Evolutionary conservation across 148 eudicot species (phyloP).

Genomic region (Diospyros lotus): DNA sequence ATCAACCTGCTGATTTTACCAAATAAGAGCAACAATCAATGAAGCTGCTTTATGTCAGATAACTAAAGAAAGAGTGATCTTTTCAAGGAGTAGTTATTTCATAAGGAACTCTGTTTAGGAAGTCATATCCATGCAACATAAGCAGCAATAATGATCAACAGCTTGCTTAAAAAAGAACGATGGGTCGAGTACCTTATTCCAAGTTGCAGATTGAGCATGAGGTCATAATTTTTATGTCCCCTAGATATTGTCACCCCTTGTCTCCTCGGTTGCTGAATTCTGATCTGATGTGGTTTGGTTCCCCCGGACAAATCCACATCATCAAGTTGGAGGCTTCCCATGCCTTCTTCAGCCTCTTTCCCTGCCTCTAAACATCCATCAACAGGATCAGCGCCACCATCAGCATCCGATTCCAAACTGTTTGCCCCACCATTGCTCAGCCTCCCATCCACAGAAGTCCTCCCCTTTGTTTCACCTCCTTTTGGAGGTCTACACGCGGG

Average conservation of each 20-base stretch:
- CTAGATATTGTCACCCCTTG: slow-evolving; percentile 69
- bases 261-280: slow-evolving; percentile 35
- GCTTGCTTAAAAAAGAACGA: background rate
- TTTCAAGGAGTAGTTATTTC: no score
- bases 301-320: slow-evolving; percentile 11
- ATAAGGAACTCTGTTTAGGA: no score
- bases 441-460: slow-evolving; percentile 46
- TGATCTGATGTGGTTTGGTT: slow-evolving; percentile 9
- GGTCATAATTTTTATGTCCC: slow-evolving; percentile 86
- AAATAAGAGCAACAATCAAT: slow-evolving; percentile 4
- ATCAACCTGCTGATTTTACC: background rate
- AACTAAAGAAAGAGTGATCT: background rate
- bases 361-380: slow-evolving; percentile 2
- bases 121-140: no score
- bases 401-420: slow-evolving; percentile 27
- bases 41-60: background rate
- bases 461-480: slow-evolving; percentile 18
- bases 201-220: slow-evolving; percentile 91
- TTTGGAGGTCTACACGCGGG: slow-evolving; percentile 13
- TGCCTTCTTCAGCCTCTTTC: slow-evolving; percentile 20
- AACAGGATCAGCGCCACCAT: slow-evolving; percentile 15
- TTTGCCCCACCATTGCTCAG: slow-evolving; percentile 25
- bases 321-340: slow-evolving; percentile 22
- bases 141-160: no score
- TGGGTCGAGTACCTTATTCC: slow-evolving; percentile 64